Conservation (phyloP, 2,329 filamentous ascomycete species). For the Dactylonectria macrodidyma region DNA sequence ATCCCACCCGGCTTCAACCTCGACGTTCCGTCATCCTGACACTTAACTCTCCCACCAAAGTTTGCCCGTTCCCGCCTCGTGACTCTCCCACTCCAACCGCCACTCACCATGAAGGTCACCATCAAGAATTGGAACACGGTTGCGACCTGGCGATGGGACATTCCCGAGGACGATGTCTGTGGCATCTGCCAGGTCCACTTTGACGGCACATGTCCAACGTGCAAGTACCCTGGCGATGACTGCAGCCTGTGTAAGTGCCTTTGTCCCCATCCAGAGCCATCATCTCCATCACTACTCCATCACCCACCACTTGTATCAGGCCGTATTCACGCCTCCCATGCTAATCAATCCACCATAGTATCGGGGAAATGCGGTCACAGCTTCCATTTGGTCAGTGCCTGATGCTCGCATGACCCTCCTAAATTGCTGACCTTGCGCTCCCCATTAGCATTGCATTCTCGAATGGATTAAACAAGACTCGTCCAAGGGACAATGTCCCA, state of each 20-base stretch:
- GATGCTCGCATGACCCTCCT: slow-evolving; percentile 19
- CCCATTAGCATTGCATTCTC: slow-evolving; percentile 87
- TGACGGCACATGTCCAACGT: slow-evolving; percentile 96
- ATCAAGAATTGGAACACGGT: slow-evolving; percentile 95
- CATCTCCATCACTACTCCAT: too few species aligned
- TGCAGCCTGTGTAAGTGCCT: slow-evolving; percentile 84
- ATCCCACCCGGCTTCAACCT: slow-evolving; percentile 26
- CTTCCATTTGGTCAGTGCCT: slow-evolving; percentile 87
- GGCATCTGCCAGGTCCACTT: slow-evolving; percentile 99
- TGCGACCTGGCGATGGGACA: slow-evolving; percentile 97
- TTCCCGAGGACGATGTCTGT: slow-evolving; percentile 97
- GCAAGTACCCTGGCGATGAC: slow-evolving; percentile 97
- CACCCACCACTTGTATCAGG: slow-evolving; percentile 23
- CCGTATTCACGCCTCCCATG: slow-evolving; percentile 32
- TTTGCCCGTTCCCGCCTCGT: slow-evolving; percentile 18
- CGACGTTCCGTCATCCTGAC: slow-evolving; percentile 37
- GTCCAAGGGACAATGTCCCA: slow-evolving; percentile 93
- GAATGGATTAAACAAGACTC: slow-evolving; percentile 97
- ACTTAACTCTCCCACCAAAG: slow-evolving; percentile 21
- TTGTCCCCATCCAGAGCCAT: too few species aligned
- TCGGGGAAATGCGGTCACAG: slow-evolving; percentile 97
- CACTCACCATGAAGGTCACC: slow-evolving; percentile 86
- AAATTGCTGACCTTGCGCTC: slow-evolving; percentile 36
- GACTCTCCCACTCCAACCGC: slow-evolving; percentile 25
- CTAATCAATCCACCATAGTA: slow-evolving; percentile 68